phyloP scores from a whole-genome alignment of 306 rosid genomes.

The Prunus salicina region DNA sequence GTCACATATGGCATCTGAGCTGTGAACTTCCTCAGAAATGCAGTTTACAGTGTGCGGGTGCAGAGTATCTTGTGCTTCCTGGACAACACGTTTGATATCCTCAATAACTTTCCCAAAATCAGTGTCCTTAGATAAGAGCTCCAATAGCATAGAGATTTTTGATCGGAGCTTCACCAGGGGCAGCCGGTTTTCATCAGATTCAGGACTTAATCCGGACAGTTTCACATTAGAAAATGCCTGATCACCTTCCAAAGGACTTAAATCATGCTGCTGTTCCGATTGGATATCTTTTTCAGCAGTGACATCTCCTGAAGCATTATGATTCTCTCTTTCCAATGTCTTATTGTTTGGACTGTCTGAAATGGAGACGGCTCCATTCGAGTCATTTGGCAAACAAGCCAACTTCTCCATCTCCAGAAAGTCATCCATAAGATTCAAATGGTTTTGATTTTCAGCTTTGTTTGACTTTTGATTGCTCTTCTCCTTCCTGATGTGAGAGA shows the following conservation, averaged over 20 bases:
- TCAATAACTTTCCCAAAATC: constrained; percentile 65
- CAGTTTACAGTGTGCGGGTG: constrained; percentile 35
- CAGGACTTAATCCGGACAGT: constrained; percentile 27
- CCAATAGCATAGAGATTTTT: constrained; percentile 64
- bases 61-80: constrained; percentile 56
- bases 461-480: constrained; percentile 51
- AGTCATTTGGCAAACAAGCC: constrained; percentile 72
- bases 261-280: constrained; percentile 34
- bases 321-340: constrained; percentile 38
- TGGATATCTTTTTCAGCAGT: constrained; percentile 28
- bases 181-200: constrained; percentile 33
- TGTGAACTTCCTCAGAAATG: constrained; percentile 41
- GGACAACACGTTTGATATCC: constrained; percentile 68
- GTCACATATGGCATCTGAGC: constrained; percentile 50
- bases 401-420: constrained; percentile 96
- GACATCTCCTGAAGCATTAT: constrained; percentile 35
- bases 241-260: constrained; percentile 31
- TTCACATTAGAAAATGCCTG: constrained; percentile 32
- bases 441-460: constrained; percentile 60
- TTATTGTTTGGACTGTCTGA: constrained; percentile 35
- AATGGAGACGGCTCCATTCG: constrained; percentile 43
- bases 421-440: constrained; percentile 95
- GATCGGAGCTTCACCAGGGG: constrained; percentile 64
- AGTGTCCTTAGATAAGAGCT: constrained; percentile 62
- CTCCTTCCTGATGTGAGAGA: constrained; percentile 55